Evolutionary conservation across 805 yeast species (phyloP), one percentile per base, ranked within the genome.

Genomic region (Metschnikowia sp.): DNA sequence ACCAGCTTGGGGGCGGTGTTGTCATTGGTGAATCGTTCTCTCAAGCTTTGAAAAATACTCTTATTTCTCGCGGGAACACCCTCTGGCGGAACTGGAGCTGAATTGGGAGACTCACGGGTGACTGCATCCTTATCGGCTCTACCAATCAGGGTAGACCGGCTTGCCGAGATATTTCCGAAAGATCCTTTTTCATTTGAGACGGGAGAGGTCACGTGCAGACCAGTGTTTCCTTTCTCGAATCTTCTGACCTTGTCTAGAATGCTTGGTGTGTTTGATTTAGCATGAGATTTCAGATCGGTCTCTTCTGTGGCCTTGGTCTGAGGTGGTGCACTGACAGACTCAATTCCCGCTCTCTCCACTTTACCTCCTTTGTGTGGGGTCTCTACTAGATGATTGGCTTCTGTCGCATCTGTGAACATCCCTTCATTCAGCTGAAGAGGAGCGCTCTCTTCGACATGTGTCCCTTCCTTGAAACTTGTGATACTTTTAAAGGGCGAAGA

Each of bases 11-110:
- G 26, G 26, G 7, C 26, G 4, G 43, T 28, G n/a, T 33, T 44
- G 18, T 55, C 59, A 10, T 44, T 44, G 6, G 61, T 52, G 30
- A 68, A 59, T 42, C 66, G 58, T 39, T 67, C 69, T 28, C 66
- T 61, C 40, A 69, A 57, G 43, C 67, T 61, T 47, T 66, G 71
- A 51, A 68, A 68, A n/a, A 69, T 52, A 18, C 71, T 67, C 44
- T 57, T 66, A 18, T 58, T 60, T 29, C 55, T 52, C 15, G 52
- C 43, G 10, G 54, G 58, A 4, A 44, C 46, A 28, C 36, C 40
- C 7, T 56, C 49, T 9, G 48, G 13, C 48, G 37, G 41, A 32
- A 45, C 10, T 13, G 42, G 37, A 5, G 36, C 10, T n/a, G 43
- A 29, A n/a, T 35, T 45, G 34, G 11, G n/a, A 4, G 19, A 33